Conservation (phyloP, 2,329 filamentous ascomycete genomes). For the Cladosporium sp. region DNA sequence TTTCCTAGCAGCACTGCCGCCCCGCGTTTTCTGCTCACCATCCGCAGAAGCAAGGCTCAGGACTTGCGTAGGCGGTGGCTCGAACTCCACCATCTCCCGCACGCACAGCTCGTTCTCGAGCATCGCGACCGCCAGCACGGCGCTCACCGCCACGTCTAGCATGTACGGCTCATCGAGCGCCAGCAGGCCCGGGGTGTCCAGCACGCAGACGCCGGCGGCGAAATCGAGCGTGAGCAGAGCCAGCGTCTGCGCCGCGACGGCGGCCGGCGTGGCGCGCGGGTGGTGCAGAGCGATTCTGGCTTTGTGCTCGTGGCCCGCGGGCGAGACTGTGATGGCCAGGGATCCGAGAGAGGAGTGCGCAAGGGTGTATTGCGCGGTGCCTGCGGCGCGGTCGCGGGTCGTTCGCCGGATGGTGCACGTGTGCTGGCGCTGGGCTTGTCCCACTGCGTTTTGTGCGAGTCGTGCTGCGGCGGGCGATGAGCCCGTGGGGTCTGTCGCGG, state of each 20-base stretch:
- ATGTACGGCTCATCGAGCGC: conserved; percentile 48
- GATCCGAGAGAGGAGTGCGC: conserved; percentile 47
- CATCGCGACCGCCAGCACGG: conserved; percentile 47
- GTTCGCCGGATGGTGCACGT: conserved; percentile 69
- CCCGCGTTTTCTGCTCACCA: conserved; percentile 25
- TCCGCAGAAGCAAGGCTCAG: neutral
- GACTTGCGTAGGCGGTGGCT: conserved; percentile 32
- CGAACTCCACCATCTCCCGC: conserved; percentile 32
- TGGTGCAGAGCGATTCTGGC: conserved; percentile 39
- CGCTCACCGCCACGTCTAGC: conserved; percentile 45
- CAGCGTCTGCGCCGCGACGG: conserved; percentile 40
- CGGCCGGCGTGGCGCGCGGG: conserved; percentile 42
- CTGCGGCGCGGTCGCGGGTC: conserved; percentile 33
- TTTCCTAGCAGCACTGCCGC: conserved; percentile 1
- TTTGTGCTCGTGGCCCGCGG: conserved; percentile 22
- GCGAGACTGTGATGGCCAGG: conserved; percentile 42
- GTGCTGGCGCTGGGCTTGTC: conserved; percentile 65
- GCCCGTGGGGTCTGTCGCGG: conserved; percentile 66
- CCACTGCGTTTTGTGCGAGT: conserved; percentile 57
- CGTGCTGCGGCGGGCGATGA: conserved; percentile 64
- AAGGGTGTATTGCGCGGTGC: conserved; percentile 44
- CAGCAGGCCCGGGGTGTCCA: conserved; percentile 47
- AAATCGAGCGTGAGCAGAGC: conserved; percentile 49
- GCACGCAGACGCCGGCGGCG: conserved; percentile 40
- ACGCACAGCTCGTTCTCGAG: conserved; percentile 41